Evolutionary conservation across 257 asterid species (phyloP).

Genomic region (Forsythia viridissima): DNA sequence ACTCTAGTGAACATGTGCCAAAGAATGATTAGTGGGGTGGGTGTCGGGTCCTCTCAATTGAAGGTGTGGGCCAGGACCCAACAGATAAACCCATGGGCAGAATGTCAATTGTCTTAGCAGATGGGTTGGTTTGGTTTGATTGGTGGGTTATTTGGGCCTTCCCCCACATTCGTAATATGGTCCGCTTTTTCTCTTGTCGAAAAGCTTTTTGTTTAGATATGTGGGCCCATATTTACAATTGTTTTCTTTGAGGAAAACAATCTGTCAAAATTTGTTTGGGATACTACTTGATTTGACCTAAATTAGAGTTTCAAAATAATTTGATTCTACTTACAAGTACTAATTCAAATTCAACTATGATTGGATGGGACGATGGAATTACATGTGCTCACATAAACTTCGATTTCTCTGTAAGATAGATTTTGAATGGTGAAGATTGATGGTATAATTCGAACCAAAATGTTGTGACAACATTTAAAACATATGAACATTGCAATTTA

Average conservation of each 20-base stretch:
- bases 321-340: neutral
- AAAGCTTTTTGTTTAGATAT: neutral
- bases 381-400: too few species aligned
- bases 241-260: neutral
- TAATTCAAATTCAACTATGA: neutral
- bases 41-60: slow-evolving; percentile 2
- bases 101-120: slow-evolving; percentile 28
- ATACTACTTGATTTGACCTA: neutral
- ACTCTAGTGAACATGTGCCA: too few species aligned
- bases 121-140: slow-evolving; percentile 6
- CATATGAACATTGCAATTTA: too few species aligned
- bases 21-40: slow-evolving; percentile 2
- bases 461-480: too few species aligned
- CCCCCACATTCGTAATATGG: neutral
- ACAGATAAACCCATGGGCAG: slow-evolving; percentile 23
- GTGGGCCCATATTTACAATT: neutral
- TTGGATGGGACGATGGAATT: too few species aligned
- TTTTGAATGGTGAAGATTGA: too few species aligned
- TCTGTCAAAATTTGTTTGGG: neutral
- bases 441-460: too few species aligned
- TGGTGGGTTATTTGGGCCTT: slow-evolving; percentile 21
- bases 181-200: neutral
- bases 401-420: too few species aligned
- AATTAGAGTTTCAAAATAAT: neutral
- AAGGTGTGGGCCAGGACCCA: slow-evolving; percentile 24